Conservation (phyloP, 192 early-diverging fungal genomes). For the Mortierella claussenii region DNA sequence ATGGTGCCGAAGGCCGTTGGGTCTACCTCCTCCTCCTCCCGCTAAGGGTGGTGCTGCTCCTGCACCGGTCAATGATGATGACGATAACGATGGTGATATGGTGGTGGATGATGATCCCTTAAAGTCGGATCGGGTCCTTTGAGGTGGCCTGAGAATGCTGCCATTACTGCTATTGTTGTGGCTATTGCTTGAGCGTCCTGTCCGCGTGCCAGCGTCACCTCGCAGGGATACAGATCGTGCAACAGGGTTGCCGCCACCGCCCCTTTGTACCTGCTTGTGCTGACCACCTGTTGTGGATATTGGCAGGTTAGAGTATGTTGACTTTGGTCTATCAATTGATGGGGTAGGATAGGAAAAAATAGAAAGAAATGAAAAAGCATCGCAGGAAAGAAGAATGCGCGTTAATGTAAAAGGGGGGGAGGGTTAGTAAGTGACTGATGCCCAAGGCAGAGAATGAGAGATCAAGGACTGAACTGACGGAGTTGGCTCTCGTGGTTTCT, state of each 20-base stretch:
- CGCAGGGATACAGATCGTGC: conserved; percentile 32
- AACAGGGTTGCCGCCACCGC: conserved; percentile 8
- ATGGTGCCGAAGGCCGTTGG: conserved; percentile 14
- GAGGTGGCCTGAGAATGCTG: conserved; percentile 35
- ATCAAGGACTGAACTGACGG: background rate
- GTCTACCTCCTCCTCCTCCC: background rate
- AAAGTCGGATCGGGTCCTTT: conserved; percentile 10
- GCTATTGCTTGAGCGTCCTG: background rate
- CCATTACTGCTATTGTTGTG: background rate
- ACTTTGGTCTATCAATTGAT: conserved; percentile 19
- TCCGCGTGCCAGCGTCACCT: conserved; percentile 1
- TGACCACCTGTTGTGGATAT: too few relatives aligned
- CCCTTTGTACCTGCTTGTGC: conserved; percentile 5
- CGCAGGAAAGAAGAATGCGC: background rate
- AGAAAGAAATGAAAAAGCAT: conserved; percentile 1
- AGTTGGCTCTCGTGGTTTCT: background rate
- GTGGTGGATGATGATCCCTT: conserved; percentile 6
- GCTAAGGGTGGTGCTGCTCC: background rate
- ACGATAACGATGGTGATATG: too few relatives aligned
- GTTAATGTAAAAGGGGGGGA: background rate
- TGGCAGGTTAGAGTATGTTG: conserved; percentile 18
- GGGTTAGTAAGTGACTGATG: too few relatives aligned
- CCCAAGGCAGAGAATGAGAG: too few relatives aligned
- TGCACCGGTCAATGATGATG: too few relatives aligned
- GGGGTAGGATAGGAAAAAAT: background rate